Evolutionary conservation across 129 eudicot genomes (phyloP).

Genomic region (Arctium minus): DNA sequence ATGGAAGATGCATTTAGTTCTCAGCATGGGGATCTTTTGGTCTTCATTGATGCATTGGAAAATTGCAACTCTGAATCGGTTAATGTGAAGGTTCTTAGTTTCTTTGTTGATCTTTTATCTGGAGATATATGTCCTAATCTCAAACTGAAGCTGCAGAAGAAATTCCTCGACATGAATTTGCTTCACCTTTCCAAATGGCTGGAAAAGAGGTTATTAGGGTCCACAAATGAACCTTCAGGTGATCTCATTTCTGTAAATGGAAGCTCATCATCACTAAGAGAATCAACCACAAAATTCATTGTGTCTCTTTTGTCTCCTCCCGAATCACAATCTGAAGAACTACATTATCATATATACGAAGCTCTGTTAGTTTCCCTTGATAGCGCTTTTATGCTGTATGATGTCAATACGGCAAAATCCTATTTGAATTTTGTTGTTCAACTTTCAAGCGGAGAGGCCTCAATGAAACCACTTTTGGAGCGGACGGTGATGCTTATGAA

Average conservation of each 20-base stretch:
- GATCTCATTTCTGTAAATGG: slow-evolving; percentile 44
- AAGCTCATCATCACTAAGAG: slow-evolving; percentile 64
- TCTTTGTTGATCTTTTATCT: slow-evolving; percentile 68
- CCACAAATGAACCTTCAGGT: slow-evolving; percentile 36
- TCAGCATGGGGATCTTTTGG: slow-evolving; percentile 63
- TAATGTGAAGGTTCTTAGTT: slow-evolving; percentile 72
- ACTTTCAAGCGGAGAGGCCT: slow-evolving; percentile 66
- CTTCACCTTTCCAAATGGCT: slow-evolving; percentile 75
- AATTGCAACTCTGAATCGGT: slow-evolving; percentile 68
- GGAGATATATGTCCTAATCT: slow-evolving; percentile 47
- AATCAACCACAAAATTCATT: slow-evolving; percentile 76
- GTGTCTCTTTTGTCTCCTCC: slow-evolving; percentile 49
- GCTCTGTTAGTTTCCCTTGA: slow-evolving; percentile 74
- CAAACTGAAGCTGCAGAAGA: slow-evolving; percentile 54
- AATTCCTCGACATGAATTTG: slow-evolving; percentile 64
- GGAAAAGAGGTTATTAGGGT: slow-evolving; percentile 77
- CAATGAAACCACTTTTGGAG: slow-evolving; percentile 63
- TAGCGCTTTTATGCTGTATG: slow-evolving; percentile 63
- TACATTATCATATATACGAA: slow-evolving; percentile 57
- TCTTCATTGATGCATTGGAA: slow-evolving; percentile 66
- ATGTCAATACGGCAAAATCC: slow-evolving; percentile 65
- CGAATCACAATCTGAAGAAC: slow-evolving; percentile 45
- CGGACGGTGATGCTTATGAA: slow-evolving; percentile 54
- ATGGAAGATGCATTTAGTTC: slow-evolving; percentile 49
- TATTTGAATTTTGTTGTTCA: slow-evolving; percentile 69